phyloP scores from a whole-genome alignment of 495 filamentous ascomycete genomes.

The Bombardia bombarda region DNA sequence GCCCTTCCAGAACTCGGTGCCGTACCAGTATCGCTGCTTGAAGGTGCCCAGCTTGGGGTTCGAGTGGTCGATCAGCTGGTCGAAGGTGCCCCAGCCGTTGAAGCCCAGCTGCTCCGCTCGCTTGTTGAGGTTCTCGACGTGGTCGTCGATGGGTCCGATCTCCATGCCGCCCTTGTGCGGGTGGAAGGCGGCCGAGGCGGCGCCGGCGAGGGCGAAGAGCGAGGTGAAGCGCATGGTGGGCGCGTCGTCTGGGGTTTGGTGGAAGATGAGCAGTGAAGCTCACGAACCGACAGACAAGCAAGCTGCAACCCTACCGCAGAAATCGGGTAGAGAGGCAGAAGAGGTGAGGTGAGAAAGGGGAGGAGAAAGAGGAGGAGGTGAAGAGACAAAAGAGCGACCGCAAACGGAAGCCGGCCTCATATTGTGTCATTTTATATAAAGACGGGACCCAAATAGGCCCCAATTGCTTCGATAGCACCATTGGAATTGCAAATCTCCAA shows the following conservation, averaged over 20 bases:
- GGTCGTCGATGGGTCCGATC: slow-evolving; percentile 17
- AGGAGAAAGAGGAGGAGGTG: background rate
- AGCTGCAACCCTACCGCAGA: too few relatives aligned
- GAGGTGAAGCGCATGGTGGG: slow-evolving; percentile 3
- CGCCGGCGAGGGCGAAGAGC: slow-evolving; percentile 7
- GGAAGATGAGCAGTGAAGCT: background rate
- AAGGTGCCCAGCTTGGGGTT: slow-evolving; percentile 25
- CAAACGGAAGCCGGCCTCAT: background rate
- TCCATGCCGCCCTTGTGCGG: slow-evolving; percentile 13
- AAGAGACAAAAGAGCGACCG: background rate
- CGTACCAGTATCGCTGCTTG: slow-evolving; percentile 27
- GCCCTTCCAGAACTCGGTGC: slow-evolving; percentile 22
- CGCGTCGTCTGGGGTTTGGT: background rate
- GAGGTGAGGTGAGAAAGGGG: background rate
- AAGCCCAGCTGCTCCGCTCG: slow-evolving; percentile 14
- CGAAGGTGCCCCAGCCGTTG: slow-evolving; percentile 22
- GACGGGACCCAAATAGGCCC: background rate
- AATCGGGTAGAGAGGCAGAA: background rate
- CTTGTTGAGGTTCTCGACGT: slow-evolving; percentile 10
- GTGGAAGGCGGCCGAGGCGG: slow-evolving; percentile 6
- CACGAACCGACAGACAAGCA: too few relatives aligned
- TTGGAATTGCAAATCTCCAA: background rate
- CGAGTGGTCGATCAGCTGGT: slow-evolving; percentile 27
- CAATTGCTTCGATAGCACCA: background rate
- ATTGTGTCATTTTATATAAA: background rate